These are phyloP conservation scores for Colletotrichum abscissum DNA, from an alignment of 2,329 filamentous ascomycete species.

Conservation along the genomic window DNA sequence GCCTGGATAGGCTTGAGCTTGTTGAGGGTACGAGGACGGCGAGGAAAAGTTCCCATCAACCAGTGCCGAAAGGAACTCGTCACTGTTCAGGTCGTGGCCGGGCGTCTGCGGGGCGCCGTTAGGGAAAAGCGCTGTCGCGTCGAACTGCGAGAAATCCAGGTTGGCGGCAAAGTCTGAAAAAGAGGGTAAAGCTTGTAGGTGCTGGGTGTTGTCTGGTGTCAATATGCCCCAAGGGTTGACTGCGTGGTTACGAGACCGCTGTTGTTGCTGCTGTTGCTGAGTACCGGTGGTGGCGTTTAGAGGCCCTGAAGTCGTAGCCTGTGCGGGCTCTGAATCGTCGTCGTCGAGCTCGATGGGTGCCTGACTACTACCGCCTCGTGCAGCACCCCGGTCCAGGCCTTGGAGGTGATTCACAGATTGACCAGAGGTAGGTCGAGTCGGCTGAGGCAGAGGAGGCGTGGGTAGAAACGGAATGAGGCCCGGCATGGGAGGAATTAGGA, in stretches of 20 bases:
- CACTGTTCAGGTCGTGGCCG: slow-evolving; percentile 20
- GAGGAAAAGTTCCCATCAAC: slow-evolving; percentile 47
- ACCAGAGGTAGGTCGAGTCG: slow-evolving; percentile 8
- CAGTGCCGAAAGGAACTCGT: slow-evolving; percentile 42
- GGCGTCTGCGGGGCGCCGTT: slow-evolving; percentile 36
- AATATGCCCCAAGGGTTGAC: background rate
- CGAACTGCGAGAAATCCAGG: slow-evolving; percentile 14
- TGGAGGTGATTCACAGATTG: slow-evolving; percentile 11
- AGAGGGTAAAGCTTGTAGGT: slow-evolving; percentile 22
- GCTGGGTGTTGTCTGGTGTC: background rate
- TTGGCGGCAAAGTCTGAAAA: slow-evolving; percentile 27
- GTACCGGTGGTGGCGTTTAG: slow-evolving; percentile 15
- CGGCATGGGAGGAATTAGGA: slow-evolving; percentile 31
- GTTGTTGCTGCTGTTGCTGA: background rate
- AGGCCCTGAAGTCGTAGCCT: background rate
- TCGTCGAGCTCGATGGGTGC: slow-evolving; percentile 30
- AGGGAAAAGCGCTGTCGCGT: slow-evolving; percentile 2
- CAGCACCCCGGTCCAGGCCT: background rate
- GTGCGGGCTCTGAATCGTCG: slow-evolving; percentile 20
- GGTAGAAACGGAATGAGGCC: slow-evolving; percentile 26
- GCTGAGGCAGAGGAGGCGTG: slow-evolving; percentile 26
- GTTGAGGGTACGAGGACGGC: slow-evolving; percentile 48
- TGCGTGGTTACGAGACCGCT: background rate
- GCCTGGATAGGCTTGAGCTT: slow-evolving; percentile 38
- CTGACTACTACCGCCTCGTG: slow-evolving; percentile 28